phyloP scores from a whole-genome alignment of 2,329 filamentous ascomycete genomes.

The Cladophialophora bantiana region DNA sequence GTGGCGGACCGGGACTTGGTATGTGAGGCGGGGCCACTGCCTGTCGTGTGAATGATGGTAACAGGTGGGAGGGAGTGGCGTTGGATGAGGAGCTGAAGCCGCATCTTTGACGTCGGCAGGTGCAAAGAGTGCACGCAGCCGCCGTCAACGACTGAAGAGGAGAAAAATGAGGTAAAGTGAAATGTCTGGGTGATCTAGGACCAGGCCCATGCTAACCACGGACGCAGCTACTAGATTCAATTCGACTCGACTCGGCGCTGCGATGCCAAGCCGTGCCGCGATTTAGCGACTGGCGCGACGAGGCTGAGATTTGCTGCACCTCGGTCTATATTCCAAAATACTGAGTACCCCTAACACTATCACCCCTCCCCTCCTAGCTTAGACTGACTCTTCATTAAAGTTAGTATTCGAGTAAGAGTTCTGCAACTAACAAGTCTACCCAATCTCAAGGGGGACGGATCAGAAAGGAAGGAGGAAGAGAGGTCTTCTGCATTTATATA shows the following conservation, averaged over 20 bases:
- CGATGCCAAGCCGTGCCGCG: slow-evolving; percentile 1
- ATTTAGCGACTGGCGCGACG: not conserved
- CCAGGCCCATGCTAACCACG: not conserved
- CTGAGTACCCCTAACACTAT: too few relatives aligned
- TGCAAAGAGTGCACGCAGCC: slow-evolving; percentile 1
- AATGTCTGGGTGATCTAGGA: not conserved
- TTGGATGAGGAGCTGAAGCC: slow-evolving; percentile 74
- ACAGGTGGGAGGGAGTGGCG: slow-evolving; percentile 76
- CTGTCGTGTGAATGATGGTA: slow-evolving; percentile 74
- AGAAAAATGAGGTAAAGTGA: not conserved
- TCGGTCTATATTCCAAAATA: not conserved
- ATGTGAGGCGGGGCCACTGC: slow-evolving; percentile 48
- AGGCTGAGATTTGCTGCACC: not conserved
- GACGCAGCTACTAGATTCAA: not conserved
- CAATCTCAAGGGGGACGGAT: too few relatives aligned
- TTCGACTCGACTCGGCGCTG: not conserved
- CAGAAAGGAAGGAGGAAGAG: too few relatives aligned
- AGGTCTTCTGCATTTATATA: too few relatives aligned
- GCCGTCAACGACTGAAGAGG: not conserved
- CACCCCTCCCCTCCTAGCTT: too few relatives aligned
- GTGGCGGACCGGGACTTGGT: slow-evolving; percentile 63
- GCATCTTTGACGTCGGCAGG: slow-evolving; percentile 56
- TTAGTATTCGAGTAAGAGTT: too few relatives aligned
- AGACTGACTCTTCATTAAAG: too few relatives aligned
- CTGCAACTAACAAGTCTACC: too few relatives aligned